Base-by-base conservation (phyloP, 306 rosid genomes). In the Sindora glabra region DNA sequence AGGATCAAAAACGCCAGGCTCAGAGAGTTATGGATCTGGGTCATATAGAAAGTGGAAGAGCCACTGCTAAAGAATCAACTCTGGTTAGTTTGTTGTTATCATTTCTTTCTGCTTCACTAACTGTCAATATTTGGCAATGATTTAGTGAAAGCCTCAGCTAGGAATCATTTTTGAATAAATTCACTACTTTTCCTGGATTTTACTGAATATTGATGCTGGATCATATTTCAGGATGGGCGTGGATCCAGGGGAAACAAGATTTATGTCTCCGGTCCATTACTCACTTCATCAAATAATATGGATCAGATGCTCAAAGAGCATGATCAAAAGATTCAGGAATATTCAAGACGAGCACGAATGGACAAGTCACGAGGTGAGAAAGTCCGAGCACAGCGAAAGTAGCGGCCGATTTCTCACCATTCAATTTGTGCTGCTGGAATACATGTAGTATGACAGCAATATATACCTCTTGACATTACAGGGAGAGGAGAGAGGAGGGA, bases 221-320 rank as follows among this genome's bases (percentile, higher is more conserved):
- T 26, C 3, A 56, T 50, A 44, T 62, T 77, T n/a, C 84, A 91
- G 97, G 75, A 77, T 27, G 71, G 74, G 41, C 78, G 46, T 46
- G 84, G 69, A 5, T 27, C 79, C 14, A 71, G 50, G 65, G 82
- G 68, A 25, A 83, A 75, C 76, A 86, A 86, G 65, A 83, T 91
- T 17, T 79, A 79, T 46, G 74, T 86, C 48, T 85, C 96, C 18
- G 98, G 96, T 42, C 92, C 98, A 1, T 69, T 91, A 25, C 62
- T 81, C 48, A 66, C 62, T 51, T 72, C 98, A 12, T 88, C 98
- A 34, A 83, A 78, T 80, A 86, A 77, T 58, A 58, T 83, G 15
- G 96, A 88, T 65, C 79, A 83, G 65, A 81, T 88, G 78, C 86
- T 91, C 48, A 81, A 86, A 76, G 92, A 83, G 46, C 95, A 77